Conservation (phyloP, 257 asterid genomes). For the Salvia rosmarinus region DNA sequence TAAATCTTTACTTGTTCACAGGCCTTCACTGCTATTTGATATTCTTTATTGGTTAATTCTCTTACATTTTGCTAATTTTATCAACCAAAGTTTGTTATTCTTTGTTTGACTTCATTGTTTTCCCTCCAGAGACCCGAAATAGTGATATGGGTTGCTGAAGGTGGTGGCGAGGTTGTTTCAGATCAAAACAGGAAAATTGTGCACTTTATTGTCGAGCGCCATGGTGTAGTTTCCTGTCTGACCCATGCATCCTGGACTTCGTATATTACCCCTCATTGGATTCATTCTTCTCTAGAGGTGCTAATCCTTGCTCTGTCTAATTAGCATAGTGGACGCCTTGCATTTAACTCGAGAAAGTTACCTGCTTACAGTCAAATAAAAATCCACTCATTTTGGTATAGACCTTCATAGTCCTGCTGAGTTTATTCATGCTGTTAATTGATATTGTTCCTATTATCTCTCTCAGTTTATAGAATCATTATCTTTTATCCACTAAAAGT, state of each 20-base stretch:
- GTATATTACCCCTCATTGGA: constrained; percentile 87
- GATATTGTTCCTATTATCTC: not conserved
- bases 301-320: constrained; percentile 25
- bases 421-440: not conserved
- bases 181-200: constrained; percentile 55
- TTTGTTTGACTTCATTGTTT: constrained; percentile 30
- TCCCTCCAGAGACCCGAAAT: constrained; percentile 78
- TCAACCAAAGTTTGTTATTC: constrained; percentile 27
- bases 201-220: constrained; percentile 78
- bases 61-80: constrained; percentile 21
- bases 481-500: not conserved
- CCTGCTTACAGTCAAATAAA: constrained; percentile 22
- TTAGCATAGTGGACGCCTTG: constrained; percentile 21
- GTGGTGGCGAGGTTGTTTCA: constrained; percentile 77
- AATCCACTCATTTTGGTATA: constrained; percentile 1
- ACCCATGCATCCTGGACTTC: constrained; percentile 43
- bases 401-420: not conserved
- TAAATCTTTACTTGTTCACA: constrained; percentile 18
- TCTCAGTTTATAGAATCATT: not conserved
- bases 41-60: constrained; percentile 10
- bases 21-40: constrained; percentile 13
- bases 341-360: constrained; percentile 12
- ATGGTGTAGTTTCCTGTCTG: constrained; percentile 55
- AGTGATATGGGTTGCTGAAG: constrained; percentile 75
- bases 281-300: constrained; percentile 84